These are phyloP conservation scores for Olyra latifolia DNA, from an alignment of 176 grass and related monocot genomes.

Conservation along the genomic window DNA sequence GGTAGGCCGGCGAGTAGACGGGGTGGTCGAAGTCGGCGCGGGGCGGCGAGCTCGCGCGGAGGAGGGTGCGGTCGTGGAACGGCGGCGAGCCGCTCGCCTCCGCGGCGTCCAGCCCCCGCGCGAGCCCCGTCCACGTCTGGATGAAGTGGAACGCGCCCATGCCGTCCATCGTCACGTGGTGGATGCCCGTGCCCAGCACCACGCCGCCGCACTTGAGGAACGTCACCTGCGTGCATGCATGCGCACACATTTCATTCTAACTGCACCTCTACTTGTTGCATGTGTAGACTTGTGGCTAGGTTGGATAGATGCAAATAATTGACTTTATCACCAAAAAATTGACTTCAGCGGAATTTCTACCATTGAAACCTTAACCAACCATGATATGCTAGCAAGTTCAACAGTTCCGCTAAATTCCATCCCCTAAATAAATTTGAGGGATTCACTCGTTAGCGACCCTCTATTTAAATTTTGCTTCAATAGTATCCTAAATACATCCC, in stretches of 20 bases:
- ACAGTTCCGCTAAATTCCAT: too few relatives aligned
- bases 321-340: too few relatives aligned
- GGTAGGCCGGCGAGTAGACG: constrained; percentile 31
- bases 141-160: constrained; percentile 54
- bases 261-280: too few relatives aligned
- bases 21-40: constrained; percentile 37
- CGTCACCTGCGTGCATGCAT: constrained; percentile 39
- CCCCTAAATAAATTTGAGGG: too few relatives aligned
- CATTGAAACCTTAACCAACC: too few relatives aligned
- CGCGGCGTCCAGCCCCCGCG: constrained; percentile 20
- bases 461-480: too few relatives aligned
- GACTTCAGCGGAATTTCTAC: too few relatives aligned
- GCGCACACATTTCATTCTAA: not conserved
- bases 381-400: too few relatives aligned
- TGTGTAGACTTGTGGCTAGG: too few relatives aligned
- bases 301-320: too few relatives aligned
- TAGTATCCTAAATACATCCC: too few relatives aligned
- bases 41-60: constrained; percentile 43
- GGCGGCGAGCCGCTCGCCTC: constrained; percentile 20
- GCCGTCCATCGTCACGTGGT: constrained; percentile 55
- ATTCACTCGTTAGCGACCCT: too few relatives aligned
- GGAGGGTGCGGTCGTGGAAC: constrained; percentile 51
- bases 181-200: constrained; percentile 46
- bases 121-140: constrained; percentile 39
- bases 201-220: constrained; percentile 58